A percentile compares a stretch with the other conserved stretches of the same genome.
Conservation (phyloP, 257 asterid species). For the Nicotiana obtusifolia region DNA sequence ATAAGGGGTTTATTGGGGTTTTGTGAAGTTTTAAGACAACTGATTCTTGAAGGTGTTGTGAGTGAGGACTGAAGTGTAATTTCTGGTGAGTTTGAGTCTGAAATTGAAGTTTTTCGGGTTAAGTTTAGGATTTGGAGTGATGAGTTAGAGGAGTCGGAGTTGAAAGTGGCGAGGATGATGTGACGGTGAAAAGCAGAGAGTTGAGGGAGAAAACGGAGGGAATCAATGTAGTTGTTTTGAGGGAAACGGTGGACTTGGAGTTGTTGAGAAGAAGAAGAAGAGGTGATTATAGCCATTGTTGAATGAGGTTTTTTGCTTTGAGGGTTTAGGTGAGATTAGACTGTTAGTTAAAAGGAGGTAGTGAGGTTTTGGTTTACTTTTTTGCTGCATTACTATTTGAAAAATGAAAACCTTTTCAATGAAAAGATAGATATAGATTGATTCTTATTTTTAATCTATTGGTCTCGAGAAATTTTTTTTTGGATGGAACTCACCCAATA, state of each 20-base stretch:
- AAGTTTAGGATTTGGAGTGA: slow-evolving; percentile 48
- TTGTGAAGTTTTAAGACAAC: slow-evolving; percentile 39
- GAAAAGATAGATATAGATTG: too few species aligned
- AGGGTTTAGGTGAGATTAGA: background rate
- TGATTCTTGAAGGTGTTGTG: slow-evolving; percentile 49
- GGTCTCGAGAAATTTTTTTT: too few species aligned
- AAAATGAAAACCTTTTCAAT: too few species aligned
- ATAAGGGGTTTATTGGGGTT: slow-evolving; percentile 44
- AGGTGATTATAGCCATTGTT: slow-evolving; percentile 24
- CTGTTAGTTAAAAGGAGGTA: background rate
- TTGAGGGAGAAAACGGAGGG: slow-evolving; percentile 80
- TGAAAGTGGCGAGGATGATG: slow-evolving; percentile 58
- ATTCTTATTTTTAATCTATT: too few species aligned
- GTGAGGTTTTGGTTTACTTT: background rate
- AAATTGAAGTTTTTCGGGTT: slow-evolving; percentile 24
- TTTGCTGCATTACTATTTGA: too few species aligned
- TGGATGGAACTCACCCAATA: too few species aligned
- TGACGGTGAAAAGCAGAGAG: slow-evolving; percentile 70
- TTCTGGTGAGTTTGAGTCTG: slow-evolving; percentile 9
- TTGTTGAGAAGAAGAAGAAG: slow-evolving; percentile 10
- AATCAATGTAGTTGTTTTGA: slow-evolving; percentile 56
- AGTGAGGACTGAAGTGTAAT: slow-evolving; percentile 40
- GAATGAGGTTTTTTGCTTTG: background rate
- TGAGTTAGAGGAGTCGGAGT: slow-evolving; percentile 48
- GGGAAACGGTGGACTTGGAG: slow-evolving; percentile 53